Base-by-base conservation (phyloP, 441 rosid genomes). In the Omphalea diandra region DNA sequence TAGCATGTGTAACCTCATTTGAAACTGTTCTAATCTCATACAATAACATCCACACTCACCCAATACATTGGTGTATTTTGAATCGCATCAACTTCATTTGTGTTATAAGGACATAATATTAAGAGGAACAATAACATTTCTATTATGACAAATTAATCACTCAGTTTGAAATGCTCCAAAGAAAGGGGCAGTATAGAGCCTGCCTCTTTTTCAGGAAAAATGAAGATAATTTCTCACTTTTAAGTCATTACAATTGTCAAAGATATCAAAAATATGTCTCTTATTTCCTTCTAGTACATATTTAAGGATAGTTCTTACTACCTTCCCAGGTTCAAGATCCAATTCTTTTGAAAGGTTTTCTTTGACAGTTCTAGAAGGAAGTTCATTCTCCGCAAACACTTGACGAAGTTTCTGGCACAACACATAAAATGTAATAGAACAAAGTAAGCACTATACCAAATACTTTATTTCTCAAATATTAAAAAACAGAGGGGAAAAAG, bases 321-420 rank as follows among this genome's bases (percentile, higher is more conserved):
- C 99, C 97, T 89, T 95, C 71, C 86, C 97, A 66, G 84, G 85
- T 8, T 88, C 87, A 79, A 93, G 90, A 75, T 82, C 90, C 87
- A 93, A 77, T 72, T 95, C 97, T 67, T 85, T 82, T 63, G 98
- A 86, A 75, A 95, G 97, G 52, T 82, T 83, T 71, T 86, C 95
- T 80, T 81, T 88, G 77, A 85, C 82, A 69, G 78, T 76, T 80
- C 88, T 90, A 50, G 97, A 85, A 50, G 98, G 99, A 81, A 95
- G 99, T 77, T 93, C 98, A 83, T 89, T 86, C 84, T 90, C 90
- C 20, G 88, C 88, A 82, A 95, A 95, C 61, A 83, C 99, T 77
- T 84, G 84, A 54, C 99, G 96, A 50, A 95, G 97, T 83, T 79
- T 95, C 99, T 95, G 89, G 41, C 62, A 81, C 77, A 76, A 17